Base-by-base conservation (phyloP, 163 green algal genomes). In the Chloromonas sp. region DNA sequence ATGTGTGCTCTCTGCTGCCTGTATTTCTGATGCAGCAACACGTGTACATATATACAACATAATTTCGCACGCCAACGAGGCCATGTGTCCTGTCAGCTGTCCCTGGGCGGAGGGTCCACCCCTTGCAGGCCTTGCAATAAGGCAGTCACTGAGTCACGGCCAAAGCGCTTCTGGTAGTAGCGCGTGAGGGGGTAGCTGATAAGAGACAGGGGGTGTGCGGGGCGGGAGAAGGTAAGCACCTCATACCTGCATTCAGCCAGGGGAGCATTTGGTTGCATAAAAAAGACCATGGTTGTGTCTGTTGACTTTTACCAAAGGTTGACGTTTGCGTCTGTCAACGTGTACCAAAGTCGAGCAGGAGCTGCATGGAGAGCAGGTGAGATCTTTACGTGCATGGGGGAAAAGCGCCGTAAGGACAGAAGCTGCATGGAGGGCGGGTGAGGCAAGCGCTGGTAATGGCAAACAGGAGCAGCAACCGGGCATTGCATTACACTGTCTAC, bases 221-320 rank as follows among this genome's bases (percentile, higher is more conserved):
- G 93, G 3, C 88, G 88, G 3, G 92, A 96, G 78, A 96, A 92
- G 0, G 93, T 94, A 77, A 89, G 87, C 1, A 96, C 92, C 13
- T 95, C 89, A 87, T 95, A 97, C 89, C 88, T 93, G 84, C 88
- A 84, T 36, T 36, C 36, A 36, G 36, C 36, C 36, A 36, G 36
- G 36, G 36, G 36, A 36, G 36, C 36, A 36, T 36, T 36, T 36
- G 36, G 36, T 36, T 36, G 36, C 36, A 36, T 36, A 36, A 36
- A 36, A 36, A 36, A 36, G 36, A 36, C 36, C 36, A 36, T 36
- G 36, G 36, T 36, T 36, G 36, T 36, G 36, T 36, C 36, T 36
- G 36, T 36, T 36, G 36, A 36, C 36, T 36, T 36, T 36, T 36
- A 36, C 36, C 36, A 36, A 36, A 36, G 36, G 36, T 36, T 36